Evolutionary conservation across 2,329 filamentous ascomycete species (phyloP).

Genomic region (Fusarium paranaense): DNA sequence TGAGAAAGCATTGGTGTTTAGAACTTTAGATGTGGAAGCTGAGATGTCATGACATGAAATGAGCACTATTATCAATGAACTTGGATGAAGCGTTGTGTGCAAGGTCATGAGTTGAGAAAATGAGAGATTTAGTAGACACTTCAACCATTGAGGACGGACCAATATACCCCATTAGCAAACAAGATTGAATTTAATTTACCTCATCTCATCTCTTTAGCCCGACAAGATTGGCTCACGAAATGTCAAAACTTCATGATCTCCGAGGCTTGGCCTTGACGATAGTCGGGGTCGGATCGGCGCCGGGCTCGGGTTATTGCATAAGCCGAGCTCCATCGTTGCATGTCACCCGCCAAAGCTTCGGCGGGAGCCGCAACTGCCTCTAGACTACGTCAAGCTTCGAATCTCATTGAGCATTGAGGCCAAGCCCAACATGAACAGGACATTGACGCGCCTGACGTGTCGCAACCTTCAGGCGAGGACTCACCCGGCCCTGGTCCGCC

Average conservation of each 20-base stretch:
- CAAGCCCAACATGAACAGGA: slow-evolving; percentile 47
- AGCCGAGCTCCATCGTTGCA: slow-evolving; percentile 31
- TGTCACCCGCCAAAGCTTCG: slow-evolving; percentile 22
- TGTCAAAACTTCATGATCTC: slow-evolving; percentile 8
- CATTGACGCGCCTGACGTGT: slow-evolving; percentile 43
- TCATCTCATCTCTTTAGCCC: background rate
- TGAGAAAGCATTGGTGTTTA: slow-evolving; percentile 37
- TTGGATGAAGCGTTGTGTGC: background rate
- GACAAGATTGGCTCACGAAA: background rate
- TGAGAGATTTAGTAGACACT: slow-evolving; percentile 10
- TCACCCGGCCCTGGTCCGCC: slow-evolving; percentile 25
- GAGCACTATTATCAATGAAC: background rate
- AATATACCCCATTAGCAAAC: slow-evolving; percentile 28
- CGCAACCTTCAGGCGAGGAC: slow-evolving; percentile 32
- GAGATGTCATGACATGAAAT: slow-evolving; percentile 13
- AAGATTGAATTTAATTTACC: slow-evolving; percentile 5
- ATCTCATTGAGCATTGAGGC: slow-evolving; percentile 27
- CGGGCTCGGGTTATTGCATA: slow-evolving; percentile 49
- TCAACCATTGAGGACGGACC: background rate
- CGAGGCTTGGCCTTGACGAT: slow-evolving; percentile 18
- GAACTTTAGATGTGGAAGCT: background rate
- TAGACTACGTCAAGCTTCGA: slow-evolving; percentile 29
- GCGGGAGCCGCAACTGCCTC: background rate
- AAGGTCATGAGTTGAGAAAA: background rate
- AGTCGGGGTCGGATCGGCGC: slow-evolving; percentile 23